Conservation (phyloP, 371 early-diverging fungal genomes). For the Apophysomyces elegans region DNA sequence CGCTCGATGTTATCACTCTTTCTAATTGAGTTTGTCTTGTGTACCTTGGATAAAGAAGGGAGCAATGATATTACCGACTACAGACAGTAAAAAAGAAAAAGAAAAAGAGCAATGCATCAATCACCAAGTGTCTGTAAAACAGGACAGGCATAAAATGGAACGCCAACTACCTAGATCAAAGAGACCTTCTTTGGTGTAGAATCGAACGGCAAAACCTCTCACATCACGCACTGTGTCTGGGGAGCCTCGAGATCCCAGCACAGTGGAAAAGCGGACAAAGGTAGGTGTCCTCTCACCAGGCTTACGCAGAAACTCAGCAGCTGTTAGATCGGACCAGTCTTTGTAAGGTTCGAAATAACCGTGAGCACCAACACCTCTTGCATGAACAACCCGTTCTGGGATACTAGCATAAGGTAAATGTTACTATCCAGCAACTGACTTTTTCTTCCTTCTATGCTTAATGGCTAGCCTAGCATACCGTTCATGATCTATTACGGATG, state of each 20-base stretch:
- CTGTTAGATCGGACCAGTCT: constrained; percentile 46
- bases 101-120: background rate
- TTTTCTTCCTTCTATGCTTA: too few relatives aligned
- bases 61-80: constrained; percentile 54
- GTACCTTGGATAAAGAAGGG: constrained; percentile 52
- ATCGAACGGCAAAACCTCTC: constrained; percentile 62
- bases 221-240: constrained; percentile 61
- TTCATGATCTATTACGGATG: background rate
- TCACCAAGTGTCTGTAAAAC: too few relatives aligned
- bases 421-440: background rate
- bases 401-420: constrained; percentile 45
- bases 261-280: constrained; percentile 63
- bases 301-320: constrained; percentile 41
- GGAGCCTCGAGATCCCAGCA: constrained; percentile 52
- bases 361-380: constrained; percentile 57
- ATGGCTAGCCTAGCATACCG: constrained; percentile 1
- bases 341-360: constrained; percentile 58
- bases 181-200: constrained; percentile 66
- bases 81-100: background rate
- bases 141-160: too few relatives aligned
- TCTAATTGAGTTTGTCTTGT: too few relatives aligned
- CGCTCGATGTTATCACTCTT: background rate
- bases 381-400: constrained; percentile 62
- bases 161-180: constrained; percentile 39
- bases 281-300: constrained; percentile 53